A percentile compares a stretch with the other conserved stretches of the same genome.
phyloP scores from a whole-genome alignment of 148 eudicot genomes.

The Rhododendron ovatum region DNA sequence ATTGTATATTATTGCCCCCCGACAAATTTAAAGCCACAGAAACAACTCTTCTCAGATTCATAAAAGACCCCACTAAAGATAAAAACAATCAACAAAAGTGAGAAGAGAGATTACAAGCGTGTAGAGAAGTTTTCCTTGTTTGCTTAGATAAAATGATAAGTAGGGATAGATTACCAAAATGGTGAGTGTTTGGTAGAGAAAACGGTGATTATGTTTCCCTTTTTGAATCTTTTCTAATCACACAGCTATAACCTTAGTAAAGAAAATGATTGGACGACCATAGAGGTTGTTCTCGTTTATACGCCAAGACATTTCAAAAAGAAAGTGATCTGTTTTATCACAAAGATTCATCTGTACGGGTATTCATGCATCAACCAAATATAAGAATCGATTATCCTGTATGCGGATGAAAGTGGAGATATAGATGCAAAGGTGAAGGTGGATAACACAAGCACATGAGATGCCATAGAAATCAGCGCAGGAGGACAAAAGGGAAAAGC shows the following conservation, averaged over 20 bases:
- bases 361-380: neutral
- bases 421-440: slow-evolving; percentile 11
- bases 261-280: neutral
- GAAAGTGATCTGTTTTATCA: neutral
- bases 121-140: neutral
- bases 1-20: neutral
- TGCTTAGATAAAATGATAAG: neutral
- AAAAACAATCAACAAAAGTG: neutral
- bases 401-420: slow-evolving; percentile 7
- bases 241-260: neutral
- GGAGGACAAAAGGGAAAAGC: slow-evolving; percentile 4
- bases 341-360: neutral
- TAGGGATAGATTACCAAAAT: neutral
- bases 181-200: neutral
- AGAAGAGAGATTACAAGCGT: neutral
- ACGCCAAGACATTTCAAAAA: neutral
- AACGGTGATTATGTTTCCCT: neutral
- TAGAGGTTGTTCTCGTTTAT: neutral
- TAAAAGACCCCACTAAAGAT: neutral
- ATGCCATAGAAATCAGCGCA: neutral
- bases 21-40: neutral
- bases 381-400: neutral
- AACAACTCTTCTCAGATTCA: neutral
- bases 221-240: neutral
- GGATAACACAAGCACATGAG: slow-evolving; percentile 8